Evolutionary conservation across 202 grass and related monocot species (phyloP).

Genomic region (Saccharum hybrid): DNA sequence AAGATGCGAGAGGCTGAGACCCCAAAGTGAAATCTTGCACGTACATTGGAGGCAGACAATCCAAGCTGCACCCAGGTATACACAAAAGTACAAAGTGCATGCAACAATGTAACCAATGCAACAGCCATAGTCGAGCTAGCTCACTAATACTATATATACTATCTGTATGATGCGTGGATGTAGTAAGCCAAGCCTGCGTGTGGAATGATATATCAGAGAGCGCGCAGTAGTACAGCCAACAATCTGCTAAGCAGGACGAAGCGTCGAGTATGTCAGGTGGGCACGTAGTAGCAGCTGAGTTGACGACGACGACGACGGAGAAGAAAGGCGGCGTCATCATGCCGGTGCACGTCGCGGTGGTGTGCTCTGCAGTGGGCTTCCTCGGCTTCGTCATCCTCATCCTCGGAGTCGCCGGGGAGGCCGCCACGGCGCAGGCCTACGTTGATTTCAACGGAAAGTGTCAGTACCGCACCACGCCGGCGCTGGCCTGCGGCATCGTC

Average conservation of each 20-base stretch:
- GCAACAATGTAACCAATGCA: background rate
- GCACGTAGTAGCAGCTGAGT: background rate
- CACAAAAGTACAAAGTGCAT: background rate
- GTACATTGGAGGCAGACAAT: constrained; percentile 2
- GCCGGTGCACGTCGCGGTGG: background rate
- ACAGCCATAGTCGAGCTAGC: background rate
- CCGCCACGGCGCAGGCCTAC: background rate
- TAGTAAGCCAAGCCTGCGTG: background rate
- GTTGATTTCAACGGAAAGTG: background rate
- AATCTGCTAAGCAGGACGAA: background rate
- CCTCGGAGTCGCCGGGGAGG: constrained; percentile 26
- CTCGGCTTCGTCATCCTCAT: constrained; percentile 35
- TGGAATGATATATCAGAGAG: background rate
- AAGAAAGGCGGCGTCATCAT: background rate
- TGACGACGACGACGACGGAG: background rate
- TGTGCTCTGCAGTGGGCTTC: constrained; percentile 25
- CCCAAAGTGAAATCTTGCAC: constrained; percentile 4
- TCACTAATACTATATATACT: background rate
- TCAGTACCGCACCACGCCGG: background rate
- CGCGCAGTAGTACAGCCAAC: background rate
- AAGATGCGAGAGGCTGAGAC: background rate
- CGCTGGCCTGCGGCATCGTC: constrained; percentile 29
- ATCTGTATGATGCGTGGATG: too few species aligned
- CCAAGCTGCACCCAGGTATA: constrained; percentile 17
- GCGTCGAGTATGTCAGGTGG: background rate